A percentile compares a stretch with the other conserved stretches of the same genome.
These are phyloP conservation scores for Scleromitrula shiraiana DNA, from an alignment of 2,329 filamentous ascomycete genomes.

Conservation along the genomic window DNA sequence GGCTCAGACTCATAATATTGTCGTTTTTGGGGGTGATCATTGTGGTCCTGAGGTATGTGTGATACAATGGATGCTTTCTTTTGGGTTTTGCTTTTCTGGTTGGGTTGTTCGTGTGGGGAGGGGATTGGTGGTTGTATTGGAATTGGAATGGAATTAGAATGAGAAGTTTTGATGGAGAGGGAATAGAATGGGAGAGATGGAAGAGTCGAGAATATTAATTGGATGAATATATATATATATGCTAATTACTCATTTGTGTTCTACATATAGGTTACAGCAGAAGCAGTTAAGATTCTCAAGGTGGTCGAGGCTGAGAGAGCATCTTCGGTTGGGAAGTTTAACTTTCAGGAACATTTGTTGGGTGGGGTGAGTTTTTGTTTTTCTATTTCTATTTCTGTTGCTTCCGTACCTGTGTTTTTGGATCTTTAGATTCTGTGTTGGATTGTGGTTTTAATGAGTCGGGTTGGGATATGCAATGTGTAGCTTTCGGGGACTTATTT, in stretches of 20 bases:
- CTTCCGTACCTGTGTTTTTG: background rate
- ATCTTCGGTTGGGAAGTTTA: constrained; percentile 62
- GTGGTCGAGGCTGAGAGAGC: constrained; percentile 65
- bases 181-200: background rate
- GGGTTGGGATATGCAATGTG: too few relatives aligned
- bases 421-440: background rate
- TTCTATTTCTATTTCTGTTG: background rate
- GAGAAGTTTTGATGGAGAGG: background rate
- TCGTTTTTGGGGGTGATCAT: constrained; percentile 77
- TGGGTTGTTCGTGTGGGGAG: background rate
- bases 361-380: constrained; percentile 64
- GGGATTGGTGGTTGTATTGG: background rate
- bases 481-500: background rate
- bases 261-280: constrained; percentile 66
- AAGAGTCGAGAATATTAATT: background rate
- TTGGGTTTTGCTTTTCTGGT: too few relatives aligned
- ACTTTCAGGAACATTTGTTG: constrained; percentile 82
- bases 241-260: background rate
- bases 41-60: constrained; percentile 70
- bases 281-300: constrained; percentile 81
- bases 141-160: background rate
- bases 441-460: background rate
- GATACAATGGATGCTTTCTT: background rate
- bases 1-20: constrained; percentile 54
- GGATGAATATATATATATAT: background rate